Evolutionary conservation across 371 early-diverging fungal species (phyloP).

Genomic region (Mucor plumbeus): DNA sequence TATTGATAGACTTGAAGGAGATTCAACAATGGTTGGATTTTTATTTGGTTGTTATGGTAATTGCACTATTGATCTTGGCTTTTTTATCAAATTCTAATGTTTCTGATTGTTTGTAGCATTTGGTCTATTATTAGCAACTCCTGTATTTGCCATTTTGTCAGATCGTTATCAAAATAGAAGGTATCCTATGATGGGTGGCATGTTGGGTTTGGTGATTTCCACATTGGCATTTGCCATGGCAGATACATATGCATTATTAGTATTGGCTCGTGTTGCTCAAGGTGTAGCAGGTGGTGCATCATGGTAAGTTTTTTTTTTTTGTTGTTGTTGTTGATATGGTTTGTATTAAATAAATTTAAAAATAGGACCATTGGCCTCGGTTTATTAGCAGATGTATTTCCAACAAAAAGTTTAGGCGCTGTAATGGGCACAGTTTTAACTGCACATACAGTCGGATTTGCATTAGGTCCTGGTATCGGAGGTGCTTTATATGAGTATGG

Average conservation of each 20-base stretch:
- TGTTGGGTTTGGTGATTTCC: slow-evolving; percentile 68
- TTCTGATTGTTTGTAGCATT: slow-evolving; percentile 41
- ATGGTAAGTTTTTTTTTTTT: slow-evolving; percentile 55
- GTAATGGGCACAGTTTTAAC: slow-evolving; percentile 80
- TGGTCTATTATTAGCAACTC: slow-evolving; percentile 80
- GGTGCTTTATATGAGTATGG: slow-evolving; percentile 73
- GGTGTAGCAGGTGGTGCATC: slow-evolving; percentile 82
- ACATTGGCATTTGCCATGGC: slow-evolving; percentile 75
- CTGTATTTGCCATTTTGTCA: slow-evolving; percentile 77
- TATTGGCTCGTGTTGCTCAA: slow-evolving; percentile 78
- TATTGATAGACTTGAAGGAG: slow-evolving; percentile 63
- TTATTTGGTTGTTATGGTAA: slow-evolving; percentile 82
- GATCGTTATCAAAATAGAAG: slow-evolving; percentile 76
- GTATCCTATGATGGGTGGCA: slow-evolving; percentile 80
- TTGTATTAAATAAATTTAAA: neutral
- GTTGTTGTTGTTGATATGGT: too few species aligned
- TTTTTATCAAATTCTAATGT: neutral
- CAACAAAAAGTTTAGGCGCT: slow-evolving; percentile 68
- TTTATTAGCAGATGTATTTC: slow-evolving; percentile 81
- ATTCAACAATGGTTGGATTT: slow-evolving; percentile 73
- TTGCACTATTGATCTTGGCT: neutral
- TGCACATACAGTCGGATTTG: slow-evolving; percentile 75
- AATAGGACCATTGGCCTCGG: slow-evolving; percentile 74
- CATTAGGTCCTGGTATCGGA: slow-evolving; percentile 81
- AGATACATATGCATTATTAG: slow-evolving; percentile 68